Base-by-base conservation (phyloP, 2,329 filamentous ascomycete genomes). In the Coniochaeta sp. region DNA sequence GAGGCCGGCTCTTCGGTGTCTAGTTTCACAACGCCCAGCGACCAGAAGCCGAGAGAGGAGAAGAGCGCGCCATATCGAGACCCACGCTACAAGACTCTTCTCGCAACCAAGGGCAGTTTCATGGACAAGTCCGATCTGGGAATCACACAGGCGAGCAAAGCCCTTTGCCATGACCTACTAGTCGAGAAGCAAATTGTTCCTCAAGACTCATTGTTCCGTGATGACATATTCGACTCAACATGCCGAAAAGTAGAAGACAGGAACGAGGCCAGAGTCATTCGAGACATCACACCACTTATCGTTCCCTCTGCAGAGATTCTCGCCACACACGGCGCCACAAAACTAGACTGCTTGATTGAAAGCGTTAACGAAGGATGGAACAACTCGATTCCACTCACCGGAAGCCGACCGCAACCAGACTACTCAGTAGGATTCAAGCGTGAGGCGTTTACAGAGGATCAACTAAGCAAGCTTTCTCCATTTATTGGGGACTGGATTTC, bases 381-480 rank as follows among this genome's bases (percentile, higher is more conserved):
- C 28, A 34, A 26, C 31, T 59, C 60, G 26, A 50, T 61, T 38
- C 57, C 57, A 16, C 14, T 61, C 6, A 57, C 28, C 24, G 17
- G 44, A 11, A 56, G 28, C 28, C 57, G 47, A 58, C 52, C 16
- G 4, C 16, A 55, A 14, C 52, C 26, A 11, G 26, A 55, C 31
- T 55, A 55, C 52, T 55, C 59, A 6, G 19, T 55, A 24, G 34
- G 59, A 7, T 60, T 60, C 14, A 47, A 19, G 38, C n/a, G 55
- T 38, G 24, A 58, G 4, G 38, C 38, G 2, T 60, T 60, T 14
- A 60, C 71, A 1, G 61, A 72, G 1, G 68, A 74, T 17, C 75
- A 80, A 65, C 71, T 77, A 6, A 47, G 67, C 14, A 79, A 74
- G 67, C 64, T 81, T 6, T 61, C 67, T 8, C 72, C 72, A 7